Conservation (phyloP, 2,329 filamentous ascomycete species). For the Colletotrichum sp. region DNA sequence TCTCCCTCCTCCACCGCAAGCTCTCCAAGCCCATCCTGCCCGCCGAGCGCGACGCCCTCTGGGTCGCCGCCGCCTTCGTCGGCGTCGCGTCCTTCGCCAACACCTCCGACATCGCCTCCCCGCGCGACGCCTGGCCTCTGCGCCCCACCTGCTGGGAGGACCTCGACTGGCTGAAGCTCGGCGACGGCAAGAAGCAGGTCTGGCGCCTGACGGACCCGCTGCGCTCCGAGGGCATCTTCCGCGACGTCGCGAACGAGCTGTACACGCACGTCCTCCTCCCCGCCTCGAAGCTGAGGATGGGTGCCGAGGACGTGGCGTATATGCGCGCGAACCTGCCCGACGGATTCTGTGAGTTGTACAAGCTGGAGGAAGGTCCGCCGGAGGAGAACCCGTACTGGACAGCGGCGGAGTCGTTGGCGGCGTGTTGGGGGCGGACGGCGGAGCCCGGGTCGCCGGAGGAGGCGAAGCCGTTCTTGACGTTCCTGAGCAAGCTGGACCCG, state of each 20-base stretch:
- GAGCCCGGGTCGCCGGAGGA: neutral
- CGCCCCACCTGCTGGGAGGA: slow-evolving; percentile 45
- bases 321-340: slow-evolving; percentile 31
- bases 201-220: slow-evolving; percentile 56
- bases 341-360: slow-evolving; percentile 33
- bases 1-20: slow-evolving; percentile 50
- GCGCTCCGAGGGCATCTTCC: slow-evolving; percentile 53
- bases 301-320: slow-evolving; percentile 24
- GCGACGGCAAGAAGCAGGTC: slow-evolving; percentile 59
- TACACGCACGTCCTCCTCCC: slow-evolving; percentile 14
- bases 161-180: slow-evolving; percentile 64
- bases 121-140: slow-evolving; percentile 62
- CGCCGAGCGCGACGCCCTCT: slow-evolving; percentile 49
- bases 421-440: neutral
- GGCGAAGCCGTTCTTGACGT: slow-evolving; percentile 49
- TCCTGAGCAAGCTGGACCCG: slow-evolving; percentile 49
- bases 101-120: slow-evolving; percentile 40
- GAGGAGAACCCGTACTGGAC: slow-evolving; percentile 36
- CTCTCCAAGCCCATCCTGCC: slow-evolving; percentile 38
- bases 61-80: slow-evolving; percentile 52
- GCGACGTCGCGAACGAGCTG: slow-evolving; percentile 25
- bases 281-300: neutral
- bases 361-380: slow-evolving; percentile 23
- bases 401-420: slow-evolving; percentile 25
- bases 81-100: slow-evolving; percentile 50